phyloP scores from a whole-genome alignment of 2,329 filamentous ascomycete species.

The Arthrobotrys pseudoclavata region DNA sequence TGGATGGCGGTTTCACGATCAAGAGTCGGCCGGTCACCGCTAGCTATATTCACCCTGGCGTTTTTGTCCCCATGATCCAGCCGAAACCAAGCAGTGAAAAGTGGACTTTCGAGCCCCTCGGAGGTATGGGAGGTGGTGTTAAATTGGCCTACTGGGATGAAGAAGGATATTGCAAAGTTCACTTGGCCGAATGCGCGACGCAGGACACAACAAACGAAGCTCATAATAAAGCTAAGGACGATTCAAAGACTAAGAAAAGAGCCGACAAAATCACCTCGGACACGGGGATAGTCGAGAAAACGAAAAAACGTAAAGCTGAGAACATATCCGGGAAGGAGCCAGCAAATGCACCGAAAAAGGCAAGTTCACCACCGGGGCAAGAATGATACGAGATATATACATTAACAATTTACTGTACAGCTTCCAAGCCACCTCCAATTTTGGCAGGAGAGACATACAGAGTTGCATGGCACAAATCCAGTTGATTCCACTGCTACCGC shows the following conservation, averaged over 20 bases:
- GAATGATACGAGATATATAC: background rate
- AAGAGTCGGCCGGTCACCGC: constrained; percentile 79
- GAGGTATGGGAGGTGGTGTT: constrained; percentile 73
- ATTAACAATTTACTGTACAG: constrained; percentile 64
- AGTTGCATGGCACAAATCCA: constrained; percentile 71
- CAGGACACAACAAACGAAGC: constrained; percentile 9
- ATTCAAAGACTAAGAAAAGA: constrained; percentile 69
- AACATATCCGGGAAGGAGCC: constrained; percentile 65
- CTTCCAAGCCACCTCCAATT: constrained; percentile 77
- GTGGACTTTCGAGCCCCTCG: constrained; percentile 78
- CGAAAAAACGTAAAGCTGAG: constrained; percentile 64
- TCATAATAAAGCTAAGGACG: constrained; percentile 64
- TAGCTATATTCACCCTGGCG: constrained; percentile 84
- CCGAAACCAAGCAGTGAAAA: constrained; percentile 72
- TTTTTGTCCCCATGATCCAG: constrained; percentile 81
- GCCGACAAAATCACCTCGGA: constrained; percentile 60
- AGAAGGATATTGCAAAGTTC: constrained; percentile 77
- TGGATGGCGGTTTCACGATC: constrained; percentile 79
- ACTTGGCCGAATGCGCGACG: constrained; percentile 67
- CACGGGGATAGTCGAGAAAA: constrained; percentile 56
- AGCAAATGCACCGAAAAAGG: constrained; percentile 65
- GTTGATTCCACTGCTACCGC: constrained; percentile 51
- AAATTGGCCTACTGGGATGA: constrained; percentile 83
- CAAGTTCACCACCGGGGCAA: constrained; percentile 3
- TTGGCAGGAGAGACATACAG: constrained; percentile 79